Percentiles rank a stretch among this genome's conserved stretches.
phyloP scores from a whole-genome alignment of 192 early-diverging fungal species.

The Rhizoclosmatium globosum region DNA sequence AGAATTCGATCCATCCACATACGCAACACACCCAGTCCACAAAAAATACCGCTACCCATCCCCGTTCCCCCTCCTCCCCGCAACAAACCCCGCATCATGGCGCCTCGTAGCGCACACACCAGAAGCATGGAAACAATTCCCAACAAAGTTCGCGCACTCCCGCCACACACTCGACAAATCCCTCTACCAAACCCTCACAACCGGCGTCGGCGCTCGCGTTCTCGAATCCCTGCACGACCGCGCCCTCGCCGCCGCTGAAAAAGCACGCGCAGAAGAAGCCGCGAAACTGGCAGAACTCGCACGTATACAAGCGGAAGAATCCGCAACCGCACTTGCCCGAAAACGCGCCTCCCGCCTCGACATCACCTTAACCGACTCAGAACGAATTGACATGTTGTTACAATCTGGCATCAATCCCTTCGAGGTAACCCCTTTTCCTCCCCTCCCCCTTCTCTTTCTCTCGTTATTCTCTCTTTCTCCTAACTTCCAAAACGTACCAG shows the following conservation, averaged over 20 bases:
- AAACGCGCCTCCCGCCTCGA: not conserved
- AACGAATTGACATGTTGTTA: too few relatives aligned
- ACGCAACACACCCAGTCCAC: too few relatives aligned
- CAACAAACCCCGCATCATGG: slow-evolving; percentile 1
- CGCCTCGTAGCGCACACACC: slow-evolving; percentile 58
- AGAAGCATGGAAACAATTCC: slow-evolving; percentile 72
- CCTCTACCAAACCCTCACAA: slow-evolving; percentile 61
- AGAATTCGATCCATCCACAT: slow-evolving; percentile 41
- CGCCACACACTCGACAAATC: slow-evolving; percentile 63
- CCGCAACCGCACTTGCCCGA: not conserved
- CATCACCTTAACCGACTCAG: too few relatives aligned
- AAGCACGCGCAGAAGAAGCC: too few relatives aligned
- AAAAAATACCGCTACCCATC: too few relatives aligned
- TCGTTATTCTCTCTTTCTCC: too few relatives aligned
- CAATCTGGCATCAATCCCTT: too few relatives aligned
- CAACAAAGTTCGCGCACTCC: slow-evolving; percentile 62
- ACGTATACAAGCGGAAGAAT: not conserved
- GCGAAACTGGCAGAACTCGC: too few relatives aligned
- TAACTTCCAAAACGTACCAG: too few relatives aligned
- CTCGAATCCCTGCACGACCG: slow-evolving; percentile 48
- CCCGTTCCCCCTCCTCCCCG: not conserved
- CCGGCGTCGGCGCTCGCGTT: slow-evolving; percentile 67
- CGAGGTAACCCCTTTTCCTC: too few relatives aligned
- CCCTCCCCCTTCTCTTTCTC: too few relatives aligned
- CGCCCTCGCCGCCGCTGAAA: too few relatives aligned